Base-by-base conservation (phyloP, 208 protist genomes). In the Herpetomonas tarakana region DNA sequence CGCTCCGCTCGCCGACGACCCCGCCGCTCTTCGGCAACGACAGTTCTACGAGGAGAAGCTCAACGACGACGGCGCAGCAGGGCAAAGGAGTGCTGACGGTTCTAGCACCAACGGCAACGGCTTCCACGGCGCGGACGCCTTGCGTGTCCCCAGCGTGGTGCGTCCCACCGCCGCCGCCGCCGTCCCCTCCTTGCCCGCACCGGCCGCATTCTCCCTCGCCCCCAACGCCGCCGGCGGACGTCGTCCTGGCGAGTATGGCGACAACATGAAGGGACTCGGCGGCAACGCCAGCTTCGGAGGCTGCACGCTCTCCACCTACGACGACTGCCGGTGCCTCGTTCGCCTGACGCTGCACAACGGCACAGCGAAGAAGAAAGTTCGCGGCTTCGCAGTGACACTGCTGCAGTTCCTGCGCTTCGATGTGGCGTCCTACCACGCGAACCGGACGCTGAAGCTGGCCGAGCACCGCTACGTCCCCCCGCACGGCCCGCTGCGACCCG, bases 341-440 rank as follows among this genome's bases (percentile, higher is more conserved):
- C 44, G 44, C 4, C 44, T 49, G 16, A 49, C 44, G 44, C 44
- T 49, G 44, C 44, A 49, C 19, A 49, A 49, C 44, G 44, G 44
- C 3, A 49, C 44, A 18, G 16, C 11, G 19, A 49, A 49, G 44
- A 49, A 49, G 19, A 49, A 49, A 18, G 19, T 49, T 6, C 9
- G 19, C 11, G 44, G 44, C 4, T 7, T 49, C 44, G 19, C 9
- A 22, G 44, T 49, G 3, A 4, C 4, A 4, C 44, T 49, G 3
- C 19, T 22, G 19, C 44, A 49, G 19, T 11, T 12, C 16, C 44
- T 49, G 3, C 44, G 44, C 44, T 49, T 49, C 44, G 44, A 22
- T 18, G 9, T 18, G 16, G 44, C 11, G 16, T 18, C 11, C 16
- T 18, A 49, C 44, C 44, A 49, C 44, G 44, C 44, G 11, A 11